Percentiles rank a stretch among this genome's conserved stretches.
Conservation (phyloP, 805 yeast species). For the Trichomonascus vanleenenianus region DNA sequence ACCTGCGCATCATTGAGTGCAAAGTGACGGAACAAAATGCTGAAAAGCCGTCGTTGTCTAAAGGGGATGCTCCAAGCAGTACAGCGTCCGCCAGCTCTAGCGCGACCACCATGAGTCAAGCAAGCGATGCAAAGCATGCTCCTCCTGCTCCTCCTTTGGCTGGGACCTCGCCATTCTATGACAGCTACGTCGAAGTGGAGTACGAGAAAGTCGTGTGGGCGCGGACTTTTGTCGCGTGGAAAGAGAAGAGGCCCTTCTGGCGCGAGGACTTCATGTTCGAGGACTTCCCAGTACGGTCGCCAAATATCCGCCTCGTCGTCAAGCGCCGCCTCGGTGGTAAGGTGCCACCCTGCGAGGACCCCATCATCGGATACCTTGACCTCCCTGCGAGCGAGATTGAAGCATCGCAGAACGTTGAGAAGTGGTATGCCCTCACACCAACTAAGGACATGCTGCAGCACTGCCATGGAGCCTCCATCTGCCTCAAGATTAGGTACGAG, state of each 20-base stretch:
- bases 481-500: slow-evolving; percentile 19
- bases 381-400: slow-evolving; percentile 17
- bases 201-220: slow-evolving; percentile 75
- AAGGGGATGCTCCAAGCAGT: no score
- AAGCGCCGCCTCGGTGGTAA: slow-evolving; percentile 21
- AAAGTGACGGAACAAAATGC: neutral
- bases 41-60: no score
- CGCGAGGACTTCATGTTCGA: slow-evolving; percentile 62
- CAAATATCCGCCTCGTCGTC: slow-evolving; percentile 26
- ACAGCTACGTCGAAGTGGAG: slow-evolving; percentile 56
- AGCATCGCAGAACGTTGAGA: slow-evolving; percentile 16
- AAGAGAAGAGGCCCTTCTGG: slow-evolving; percentile 61
- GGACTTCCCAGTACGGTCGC: slow-evolving; percentile 42
- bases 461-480: slow-evolving; percentile 20
- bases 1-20: slow-evolving; percentile 16
- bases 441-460: slow-evolving; percentile 8
- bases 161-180: slow-evolving; percentile 13
- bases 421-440: slow-evolving; percentile 21
- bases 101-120: no score
- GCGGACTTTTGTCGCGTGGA: slow-evolving; percentile 57
- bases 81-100: no score
- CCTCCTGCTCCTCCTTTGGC: neutral
- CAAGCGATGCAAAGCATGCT: no score
- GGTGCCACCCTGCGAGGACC: slow-evolving; percentile 29
- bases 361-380: slow-evolving; percentile 45